phyloP scores from a whole-genome alignment of 2,329 filamentous ascomycete genomes.

The Pseudogymnoascus sp. region DNA sequence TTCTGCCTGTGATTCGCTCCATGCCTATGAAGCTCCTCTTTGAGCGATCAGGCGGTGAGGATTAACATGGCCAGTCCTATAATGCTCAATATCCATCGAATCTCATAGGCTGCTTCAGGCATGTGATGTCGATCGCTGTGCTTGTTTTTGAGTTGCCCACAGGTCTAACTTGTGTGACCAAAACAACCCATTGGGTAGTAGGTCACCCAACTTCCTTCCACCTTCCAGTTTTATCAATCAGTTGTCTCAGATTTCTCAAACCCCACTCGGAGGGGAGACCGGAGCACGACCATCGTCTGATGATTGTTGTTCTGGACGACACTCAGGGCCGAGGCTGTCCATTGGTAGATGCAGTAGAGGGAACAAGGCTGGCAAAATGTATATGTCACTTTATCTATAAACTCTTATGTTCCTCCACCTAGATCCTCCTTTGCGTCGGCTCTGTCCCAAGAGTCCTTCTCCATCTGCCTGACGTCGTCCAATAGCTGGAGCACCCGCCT shows the following conservation, averaged over 20 bases:
- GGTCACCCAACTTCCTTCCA: not conserved
- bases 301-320: not conserved
- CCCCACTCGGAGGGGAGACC: not conserved
- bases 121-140: slow-evolving; percentile 6
- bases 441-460: slow-evolving; percentile 67
- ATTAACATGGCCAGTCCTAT: not conserved
- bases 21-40: not conserved
- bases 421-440: slow-evolving; percentile 64
- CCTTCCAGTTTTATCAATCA: not conserved
- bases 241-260: not conserved
- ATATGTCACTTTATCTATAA: not conserved
- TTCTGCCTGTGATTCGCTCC: not conserved
- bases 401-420: slow-evolving; percentile 29
- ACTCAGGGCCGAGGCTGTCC: not conserved
- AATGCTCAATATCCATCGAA: not conserved
- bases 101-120: slow-evolving; percentile 1
- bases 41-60: not conserved
- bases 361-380: not conserved
- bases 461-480: slow-evolving; percentile 51
- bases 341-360: not conserved
- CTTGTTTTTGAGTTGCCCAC: slow-evolving; percentile 3
- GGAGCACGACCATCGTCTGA: not conserved
- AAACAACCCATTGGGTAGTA: not conserved
- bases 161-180: not conserved
- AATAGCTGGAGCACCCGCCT: slow-evolving; percentile 49